Conservation (phyloP, 805 yeast genomes). For the Vanderwaltozyma yarrowii region DNA sequence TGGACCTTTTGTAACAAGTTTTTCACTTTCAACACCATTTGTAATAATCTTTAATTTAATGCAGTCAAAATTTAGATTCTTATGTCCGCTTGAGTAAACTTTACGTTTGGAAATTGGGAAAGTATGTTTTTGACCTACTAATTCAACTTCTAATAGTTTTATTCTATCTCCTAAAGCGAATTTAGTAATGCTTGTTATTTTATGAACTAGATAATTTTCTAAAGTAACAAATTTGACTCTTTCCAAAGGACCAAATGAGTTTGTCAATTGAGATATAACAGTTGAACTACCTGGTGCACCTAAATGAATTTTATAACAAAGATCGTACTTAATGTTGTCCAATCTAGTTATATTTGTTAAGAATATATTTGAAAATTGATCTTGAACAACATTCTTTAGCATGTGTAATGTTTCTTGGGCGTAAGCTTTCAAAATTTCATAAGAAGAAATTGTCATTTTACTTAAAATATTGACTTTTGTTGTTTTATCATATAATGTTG, state of each 20-base stretch:
- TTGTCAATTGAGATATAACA: slow-evolving; percentile 24
- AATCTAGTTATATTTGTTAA: slow-evolving; percentile 45
- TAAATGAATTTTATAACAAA: slow-evolving; percentile 39
- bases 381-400: slow-evolving; percentile 70
- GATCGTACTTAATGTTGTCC: slow-evolving; percentile 56
- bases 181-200: slow-evolving; percentile 45
- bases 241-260: slow-evolving; percentile 55
- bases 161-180: slow-evolving; percentile 47
- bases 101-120: slow-evolving; percentile 42
- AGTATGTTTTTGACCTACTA: slow-evolving; percentile 20
- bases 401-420: slow-evolving; percentile 60
- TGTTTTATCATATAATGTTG: slow-evolving; percentile 66
- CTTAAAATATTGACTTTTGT: slow-evolving; percentile 72
- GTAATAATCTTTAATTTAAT: slow-evolving; percentile 54
- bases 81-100: slow-evolving; percentile 27
- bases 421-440: slow-evolving; percentile 47
- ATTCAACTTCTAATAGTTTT: slow-evolving; percentile 27
- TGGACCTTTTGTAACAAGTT: slow-evolving; percentile 83
- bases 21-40: slow-evolving; percentile 66
- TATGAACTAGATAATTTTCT: slow-evolving; percentile 55
- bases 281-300: slow-evolving; percentile 27
- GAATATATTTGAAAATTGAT: slow-evolving; percentile 72
- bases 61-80: slow-evolving; percentile 22
- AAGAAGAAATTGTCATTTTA: slow-evolving; percentile 66
- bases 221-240: slow-evolving; percentile 61